Conservation (phyloP, 768 basidiomycete genomes). For the Hygrocybe punicea region DNA sequence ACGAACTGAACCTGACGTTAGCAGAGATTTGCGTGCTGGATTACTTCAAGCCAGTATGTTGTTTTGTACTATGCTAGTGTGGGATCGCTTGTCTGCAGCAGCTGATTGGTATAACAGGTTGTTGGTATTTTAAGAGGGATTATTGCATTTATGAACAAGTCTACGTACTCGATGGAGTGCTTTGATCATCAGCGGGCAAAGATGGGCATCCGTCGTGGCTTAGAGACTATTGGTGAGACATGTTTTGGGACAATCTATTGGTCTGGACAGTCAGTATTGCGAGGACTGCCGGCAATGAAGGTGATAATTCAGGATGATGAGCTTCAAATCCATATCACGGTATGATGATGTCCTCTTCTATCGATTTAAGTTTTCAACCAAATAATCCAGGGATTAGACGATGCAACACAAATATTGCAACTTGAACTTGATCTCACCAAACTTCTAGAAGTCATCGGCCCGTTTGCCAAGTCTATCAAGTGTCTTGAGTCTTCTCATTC, state of each 20-base stretch:
- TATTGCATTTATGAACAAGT: too few relatives aligned
- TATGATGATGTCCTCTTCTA: background rate
- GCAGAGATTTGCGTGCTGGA: too few relatives aligned
- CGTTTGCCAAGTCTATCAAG: too few relatives aligned
- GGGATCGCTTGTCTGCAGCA: too few relatives aligned
- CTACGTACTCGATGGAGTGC: constrained; percentile 14
- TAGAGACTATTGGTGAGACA: constrained; percentile 20
- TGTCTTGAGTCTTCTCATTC: too few relatives aligned
- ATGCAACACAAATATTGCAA: background rate
- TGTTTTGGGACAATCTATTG: constrained; percentile 18
- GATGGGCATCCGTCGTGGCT: constrained; percentile 17
- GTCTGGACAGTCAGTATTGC: constrained; percentile 17
- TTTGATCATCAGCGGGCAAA: constrained; percentile 16
- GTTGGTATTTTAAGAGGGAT: too few relatives aligned
- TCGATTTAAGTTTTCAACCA: background rate
- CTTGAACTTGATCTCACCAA: constrained; percentile 24
- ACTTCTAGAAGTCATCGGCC: constrained; percentile 20
- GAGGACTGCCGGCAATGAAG: constrained; percentile 13
- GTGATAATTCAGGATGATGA: background rate
- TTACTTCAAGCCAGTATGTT: too few relatives aligned
- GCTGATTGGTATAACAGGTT: too few relatives aligned
- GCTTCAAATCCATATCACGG: background rate
- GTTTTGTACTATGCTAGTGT: too few relatives aligned
- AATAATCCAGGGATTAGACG: background rate
- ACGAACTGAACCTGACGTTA: too few relatives aligned